Conservation (phyloP, 1,284 basidiomycete species). For the Cutaneotrichosporon dermatis region DNA sequence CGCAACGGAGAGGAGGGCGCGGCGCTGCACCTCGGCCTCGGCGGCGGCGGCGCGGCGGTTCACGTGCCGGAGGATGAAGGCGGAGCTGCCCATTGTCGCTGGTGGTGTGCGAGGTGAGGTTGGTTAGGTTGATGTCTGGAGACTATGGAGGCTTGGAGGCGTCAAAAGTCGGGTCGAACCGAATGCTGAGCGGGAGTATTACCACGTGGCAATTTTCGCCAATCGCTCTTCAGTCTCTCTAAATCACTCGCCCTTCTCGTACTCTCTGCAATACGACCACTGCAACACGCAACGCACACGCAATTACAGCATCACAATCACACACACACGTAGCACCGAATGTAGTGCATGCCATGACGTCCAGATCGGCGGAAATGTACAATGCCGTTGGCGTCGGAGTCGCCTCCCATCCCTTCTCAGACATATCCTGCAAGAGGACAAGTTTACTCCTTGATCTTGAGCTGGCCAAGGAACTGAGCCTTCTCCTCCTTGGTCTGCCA, state of each 20-base stretch:
- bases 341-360: neutral
- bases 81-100: conserved; percentile 29
- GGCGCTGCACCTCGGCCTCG: conserved; percentile 70
- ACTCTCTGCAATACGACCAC: too few species aligned
- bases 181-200: neutral
- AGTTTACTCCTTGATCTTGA: conserved; percentile 48
- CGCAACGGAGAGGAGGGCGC: conserved; percentile 84
- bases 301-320: neutral
- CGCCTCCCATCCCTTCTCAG: neutral
- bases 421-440: neutral
- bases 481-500: conserved; percentile 96
- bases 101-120: neutral
- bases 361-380: conserved; percentile 2
- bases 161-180: conserved; percentile 3
- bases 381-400: neutral
- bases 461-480: conserved; percentile 78
- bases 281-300: too few species aligned
- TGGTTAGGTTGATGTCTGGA: neutral
- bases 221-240: too few species aligned
- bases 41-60: conserved; percentile 47
- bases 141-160: too few species aligned
- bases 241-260: too few species aligned
- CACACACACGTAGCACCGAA: neutral
- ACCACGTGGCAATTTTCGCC: too few species aligned
- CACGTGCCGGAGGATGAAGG: conserved; percentile 43